Conservation (phyloP, 1,284 basidiomycete genomes). For the Chalciporus sp. region DNA sequence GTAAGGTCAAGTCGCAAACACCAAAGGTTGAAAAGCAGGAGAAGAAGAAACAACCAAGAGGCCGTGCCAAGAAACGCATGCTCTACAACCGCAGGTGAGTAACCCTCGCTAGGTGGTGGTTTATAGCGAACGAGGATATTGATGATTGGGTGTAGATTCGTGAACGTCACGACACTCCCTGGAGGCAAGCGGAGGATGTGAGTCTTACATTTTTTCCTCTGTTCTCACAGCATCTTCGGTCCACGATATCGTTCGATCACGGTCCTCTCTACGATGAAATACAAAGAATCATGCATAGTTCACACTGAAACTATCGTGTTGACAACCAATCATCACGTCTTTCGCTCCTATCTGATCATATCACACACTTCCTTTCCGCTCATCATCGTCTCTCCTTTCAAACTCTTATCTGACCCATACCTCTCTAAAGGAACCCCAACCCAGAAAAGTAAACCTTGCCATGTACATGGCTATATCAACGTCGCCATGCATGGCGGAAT, state of each 20-base stretch:
- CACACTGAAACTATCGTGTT: constrained; percentile 36
- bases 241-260: constrained; percentile 46
- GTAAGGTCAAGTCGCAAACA: constrained; percentile 98
- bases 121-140: constrained; percentile 5
- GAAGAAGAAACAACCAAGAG: constrained; percentile 96
- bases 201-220: constrained; percentile 43
- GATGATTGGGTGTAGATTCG: constrained; percentile 62
- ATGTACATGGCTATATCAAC: constrained; percentile 10
- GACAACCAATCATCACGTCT: constrained; percentile 32
- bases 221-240: constrained; percentile 1
- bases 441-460: constrained; percentile 68
- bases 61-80: constrained; percentile 95
- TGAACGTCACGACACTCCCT: constrained; percentile 89
- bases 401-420: constrained; percentile 48
- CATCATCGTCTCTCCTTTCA: constrained; percentile 29
- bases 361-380: constrained; percentile 8
- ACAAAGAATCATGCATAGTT: constrained; percentile 32
- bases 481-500: constrained; percentile 16
- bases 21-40: constrained; percentile 98
- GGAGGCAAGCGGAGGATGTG: constrained; percentile 96
- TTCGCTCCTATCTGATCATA: constrained; percentile 78
- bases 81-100: constrained; percentile 92
- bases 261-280: constrained; percentile 57
- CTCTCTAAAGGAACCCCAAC: constrained; percentile 72
- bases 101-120: constrained; percentile 8